Evolutionary conservation across 176 grass and related monocot genomes (phyloP), one percentile per base, ranked within the genome.

Genomic region (Lolium rigidum): DNA sequence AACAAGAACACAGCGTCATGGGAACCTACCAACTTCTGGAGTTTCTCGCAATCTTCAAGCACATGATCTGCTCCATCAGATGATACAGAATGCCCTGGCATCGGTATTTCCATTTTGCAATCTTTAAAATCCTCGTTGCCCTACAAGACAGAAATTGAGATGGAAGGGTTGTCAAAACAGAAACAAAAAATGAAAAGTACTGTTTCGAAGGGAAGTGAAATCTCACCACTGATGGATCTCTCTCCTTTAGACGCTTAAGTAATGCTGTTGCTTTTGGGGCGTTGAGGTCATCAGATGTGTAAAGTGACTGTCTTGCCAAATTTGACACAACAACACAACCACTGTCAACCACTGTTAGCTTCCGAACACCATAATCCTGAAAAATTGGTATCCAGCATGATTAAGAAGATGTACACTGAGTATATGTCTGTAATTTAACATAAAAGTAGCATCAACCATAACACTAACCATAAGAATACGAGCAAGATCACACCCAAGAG

Each of bases 401-500:
- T 63, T 69, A 83, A 80, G 16, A 5, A 81, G 52, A 84, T 70
- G 21, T 49, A 60, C n/a, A 20, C 31, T 90, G n/a, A 84, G 31
- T 77, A 61, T 31, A 81, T 76, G 74, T 26, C 24, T 37, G 47
- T 62, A 85, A 17, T 82, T 77, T 43, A 81, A 84, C 76, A 75
- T 47, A 74, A 90, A 74, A 74, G 60, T 38, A 86, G 37, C 7
- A 49, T 47, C 4, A 20, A 26, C 8, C 55, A 60, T 54, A 80
- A 22, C 46, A 93, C 83, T 89, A 46, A 98, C 96, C 93, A 98
- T 92, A 74, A 98, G 93, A 93, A 98, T 85, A 31, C 91, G 96
- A 83, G 96, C 96, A 92, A 98, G 90, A 87, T 98, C 93, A 83
- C 96, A 98, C 77, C 96, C 96, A 90, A 98, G 96, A 57, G 96